phyloP scores from a whole-genome alignment of 2,329 filamentous ascomycete genomes.

The Stachybotrys chlorohalonatus region DNA sequence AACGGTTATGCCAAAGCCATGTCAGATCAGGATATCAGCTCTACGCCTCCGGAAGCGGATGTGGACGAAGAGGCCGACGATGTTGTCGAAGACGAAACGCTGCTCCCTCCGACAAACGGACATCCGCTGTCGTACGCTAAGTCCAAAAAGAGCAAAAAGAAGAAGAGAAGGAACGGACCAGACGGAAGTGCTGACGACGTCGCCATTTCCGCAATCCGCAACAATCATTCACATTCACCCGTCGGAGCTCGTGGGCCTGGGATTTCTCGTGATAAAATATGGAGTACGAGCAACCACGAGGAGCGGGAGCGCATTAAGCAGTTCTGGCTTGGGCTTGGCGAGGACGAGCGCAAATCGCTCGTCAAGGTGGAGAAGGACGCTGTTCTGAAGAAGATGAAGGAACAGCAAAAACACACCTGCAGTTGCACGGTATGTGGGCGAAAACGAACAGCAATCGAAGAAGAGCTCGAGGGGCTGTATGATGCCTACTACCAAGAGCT shows the following conservation, averaged over 20 bases:
- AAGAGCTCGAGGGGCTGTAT: conserved; percentile 94
- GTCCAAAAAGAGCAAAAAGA: conserved; percentile 57
- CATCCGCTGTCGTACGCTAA: conserved; percentile 23
- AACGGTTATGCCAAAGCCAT: neutral
- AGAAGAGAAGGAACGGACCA: conserved; percentile 50
- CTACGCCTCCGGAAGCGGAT: neutral
- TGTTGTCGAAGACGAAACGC: conserved; percentile 8
- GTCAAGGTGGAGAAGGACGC: conserved; percentile 99
- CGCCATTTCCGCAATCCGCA: conserved; percentile 9
- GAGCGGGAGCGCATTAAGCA: conserved; percentile 96
- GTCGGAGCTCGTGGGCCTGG: conserved; percentile 26
- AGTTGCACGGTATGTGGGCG: conserved; percentile 95
- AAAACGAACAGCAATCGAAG: conserved; percentile 94
- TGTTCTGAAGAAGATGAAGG: conserved; percentile 98
- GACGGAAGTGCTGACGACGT: conserved; percentile 10
- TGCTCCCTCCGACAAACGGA: conserved; percentile 19
- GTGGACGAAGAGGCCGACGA: conserved; percentile 4
- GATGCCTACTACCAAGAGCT: conserved; percentile 98
- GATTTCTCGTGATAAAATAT: conserved; percentile 76
- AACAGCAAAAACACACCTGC: conserved; percentile 98
- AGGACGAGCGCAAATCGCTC: conserved; percentile 88
- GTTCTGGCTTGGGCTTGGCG: conserved; percentile 91
- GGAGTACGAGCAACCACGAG: conserved; percentile 91
- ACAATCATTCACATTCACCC: conserved; percentile 16
- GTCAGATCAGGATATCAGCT: neutral